Conservation (phyloP, 352 stramenopile species). For the Globisporangium barbulae region DNA sequence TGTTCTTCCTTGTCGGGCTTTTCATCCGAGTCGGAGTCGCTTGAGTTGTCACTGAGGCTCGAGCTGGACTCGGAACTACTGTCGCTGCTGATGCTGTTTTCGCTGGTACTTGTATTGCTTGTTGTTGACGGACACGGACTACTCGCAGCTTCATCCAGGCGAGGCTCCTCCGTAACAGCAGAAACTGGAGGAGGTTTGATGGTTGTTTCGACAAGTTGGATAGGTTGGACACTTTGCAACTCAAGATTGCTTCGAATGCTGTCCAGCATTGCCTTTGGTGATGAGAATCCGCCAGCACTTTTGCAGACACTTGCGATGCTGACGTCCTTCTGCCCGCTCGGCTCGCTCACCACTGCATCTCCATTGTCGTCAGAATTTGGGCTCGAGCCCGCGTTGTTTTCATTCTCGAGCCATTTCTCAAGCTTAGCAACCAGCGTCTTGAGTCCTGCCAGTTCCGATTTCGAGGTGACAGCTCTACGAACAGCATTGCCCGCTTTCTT, state of each 20-base stretch:
- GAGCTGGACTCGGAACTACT: conserved; percentile 25
- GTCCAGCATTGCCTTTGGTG: conserved; percentile 12
- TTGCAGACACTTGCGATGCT: conserved; percentile 21
- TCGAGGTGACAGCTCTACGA: conserved; percentile 12
- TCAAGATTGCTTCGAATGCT: conserved; percentile 5
- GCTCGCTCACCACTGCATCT: conserved; percentile 9
- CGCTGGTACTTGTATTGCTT: conserved; percentile 29
- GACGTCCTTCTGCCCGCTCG: conserved; percentile 5
- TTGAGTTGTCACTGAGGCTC: conserved; percentile 18
- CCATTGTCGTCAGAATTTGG: not conserved
- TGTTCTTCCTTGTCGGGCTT: conserved; percentile 2
- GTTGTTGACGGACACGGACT: conserved; percentile 39
- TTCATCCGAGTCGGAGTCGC: conserved; percentile 22
- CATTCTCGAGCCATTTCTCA: conserved; percentile 19
- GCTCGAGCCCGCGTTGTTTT: not conserved
- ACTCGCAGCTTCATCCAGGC: conserved; percentile 25
- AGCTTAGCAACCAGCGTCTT: conserved; percentile 19
- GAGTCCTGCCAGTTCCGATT: conserved; percentile 24
- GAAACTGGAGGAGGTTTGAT: not conserved
- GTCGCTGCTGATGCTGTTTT: conserved; percentile 24
- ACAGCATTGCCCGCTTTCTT: conserved; percentile 6
- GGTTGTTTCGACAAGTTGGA: not conserved
- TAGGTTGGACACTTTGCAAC: not conserved
- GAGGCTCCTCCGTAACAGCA: not conserved
- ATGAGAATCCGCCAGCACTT: conserved; percentile 6